A percentile compares a stretch with the other conserved stretches of the same genome.
These are phyloP conservation scores for Colletotrichum sp. DNA, from an alignment of 2,329 filamentous ascomycete genomes.

Conservation along the genomic window DNA sequence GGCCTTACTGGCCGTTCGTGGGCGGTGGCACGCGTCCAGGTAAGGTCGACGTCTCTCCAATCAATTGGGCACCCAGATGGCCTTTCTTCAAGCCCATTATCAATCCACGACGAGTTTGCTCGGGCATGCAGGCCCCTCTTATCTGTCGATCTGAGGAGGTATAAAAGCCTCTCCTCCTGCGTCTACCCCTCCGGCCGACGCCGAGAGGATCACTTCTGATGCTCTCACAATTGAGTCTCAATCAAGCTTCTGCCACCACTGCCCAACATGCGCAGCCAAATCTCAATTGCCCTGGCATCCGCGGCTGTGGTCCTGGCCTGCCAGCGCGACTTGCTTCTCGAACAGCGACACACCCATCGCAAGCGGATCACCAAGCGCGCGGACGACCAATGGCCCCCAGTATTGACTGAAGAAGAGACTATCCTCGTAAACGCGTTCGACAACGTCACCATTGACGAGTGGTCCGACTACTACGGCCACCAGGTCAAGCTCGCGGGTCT, in stretches of 20 bases:
- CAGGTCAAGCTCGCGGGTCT: conserved; percentile 41
- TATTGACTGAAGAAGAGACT: conserved; percentile 36
- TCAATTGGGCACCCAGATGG: background rate
- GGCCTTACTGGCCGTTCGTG: background rate
- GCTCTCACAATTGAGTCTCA: background rate
- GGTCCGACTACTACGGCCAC: conserved; percentile 44
- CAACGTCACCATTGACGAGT: conserved; percentile 39
- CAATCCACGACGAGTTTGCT: background rate
- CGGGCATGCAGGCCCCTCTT: background rate
- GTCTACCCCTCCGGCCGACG: background rate
- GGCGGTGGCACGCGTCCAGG: background rate
- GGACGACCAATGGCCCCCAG: conserved; percentile 36
- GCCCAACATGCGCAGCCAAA: conserved; percentile 1
- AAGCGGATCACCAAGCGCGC: conserved; percentile 33
- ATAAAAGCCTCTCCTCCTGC: background rate
- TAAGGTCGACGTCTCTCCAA: background rate
- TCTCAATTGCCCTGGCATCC: conserved; percentile 21
- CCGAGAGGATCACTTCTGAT: background rate
- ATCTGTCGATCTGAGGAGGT: background rate
- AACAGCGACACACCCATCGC: conserved; percentile 34
- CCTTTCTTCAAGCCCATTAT: background rate
- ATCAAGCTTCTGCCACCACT: background rate
- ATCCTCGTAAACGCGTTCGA: conserved; percentile 40
- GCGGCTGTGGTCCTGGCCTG: conserved; percentile 30
- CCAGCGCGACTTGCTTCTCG: conserved; percentile 30